A percentile compares a stretch with the other conserved stretches of the same genome.
These are phyloP conservation scores for Camillea tinctor DNA, from an alignment of 2,329 filamentous ascomycete species.

Conservation along the genomic window DNA sequence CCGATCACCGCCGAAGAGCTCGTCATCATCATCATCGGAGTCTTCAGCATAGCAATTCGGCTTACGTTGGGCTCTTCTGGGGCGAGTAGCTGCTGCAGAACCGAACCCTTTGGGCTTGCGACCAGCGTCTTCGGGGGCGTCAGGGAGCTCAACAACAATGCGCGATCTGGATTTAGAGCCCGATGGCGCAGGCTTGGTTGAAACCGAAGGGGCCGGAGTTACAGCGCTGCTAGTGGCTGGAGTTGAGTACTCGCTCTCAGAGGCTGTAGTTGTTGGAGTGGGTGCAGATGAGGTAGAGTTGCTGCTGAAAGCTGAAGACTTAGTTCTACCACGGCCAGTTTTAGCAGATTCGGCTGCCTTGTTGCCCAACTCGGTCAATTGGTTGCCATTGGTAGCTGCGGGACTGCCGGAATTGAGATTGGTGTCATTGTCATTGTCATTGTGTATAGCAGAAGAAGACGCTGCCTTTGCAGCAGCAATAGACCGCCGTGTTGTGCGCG, in stretches of 20 bases:
- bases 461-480: constrained; percentile 1
- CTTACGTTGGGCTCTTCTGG: constrained; percentile 24
- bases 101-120: constrained; percentile 32
- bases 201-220: constrained; percentile 35
- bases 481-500: constrained; percentile 23
- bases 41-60: constrained; percentile 30
- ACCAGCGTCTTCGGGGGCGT: constrained; percentile 40
- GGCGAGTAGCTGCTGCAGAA: constrained; percentile 12
- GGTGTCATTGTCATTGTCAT: constrained; percentile 1
- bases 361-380: not conserved
- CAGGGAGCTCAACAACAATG: constrained; percentile 36
- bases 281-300: constrained; percentile 37
- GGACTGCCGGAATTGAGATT: not conserved
- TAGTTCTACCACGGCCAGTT: constrained; percentile 29
- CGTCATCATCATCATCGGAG: constrained; percentile 26
- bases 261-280: constrained; percentile 30
- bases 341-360: constrained; percentile 15
- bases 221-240: constrained; percentile 43
- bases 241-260: constrained; percentile 41
- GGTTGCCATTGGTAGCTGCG: not conserved
- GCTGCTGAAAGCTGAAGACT: constrained; percentile 19
- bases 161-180: constrained; percentile 17
- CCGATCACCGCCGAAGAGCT: constrained; percentile 27
- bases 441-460: too few relatives aligned
- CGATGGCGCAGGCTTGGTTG: constrained; percentile 16